Conservation (phyloP, 192 early-diverging fungal genomes). For the Geranomyces michiganensis region DNA sequence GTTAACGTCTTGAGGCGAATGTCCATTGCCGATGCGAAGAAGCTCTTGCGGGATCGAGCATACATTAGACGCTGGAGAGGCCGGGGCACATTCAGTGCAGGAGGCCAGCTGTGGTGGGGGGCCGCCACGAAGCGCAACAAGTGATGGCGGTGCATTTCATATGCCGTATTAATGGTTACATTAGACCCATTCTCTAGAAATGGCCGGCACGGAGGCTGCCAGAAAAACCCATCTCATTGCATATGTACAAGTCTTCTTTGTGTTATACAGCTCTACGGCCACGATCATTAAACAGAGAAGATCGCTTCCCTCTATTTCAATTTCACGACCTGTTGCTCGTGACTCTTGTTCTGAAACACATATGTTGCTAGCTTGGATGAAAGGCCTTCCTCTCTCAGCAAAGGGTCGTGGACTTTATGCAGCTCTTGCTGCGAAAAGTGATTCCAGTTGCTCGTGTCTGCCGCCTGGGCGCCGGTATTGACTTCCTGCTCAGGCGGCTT, state of each 20-base stretch:
- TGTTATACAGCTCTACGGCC: no score
- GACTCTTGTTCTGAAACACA: conserved; percentile 57
- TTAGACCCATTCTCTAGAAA: no score
- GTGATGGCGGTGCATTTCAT: no score
- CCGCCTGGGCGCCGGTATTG: conserved; percentile 50
- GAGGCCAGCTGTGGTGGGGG: no score
- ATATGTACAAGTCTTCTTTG: no score
- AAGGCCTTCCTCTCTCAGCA: conserved; percentile 45
- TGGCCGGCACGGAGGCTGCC: no score
- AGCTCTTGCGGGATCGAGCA: not conserved
- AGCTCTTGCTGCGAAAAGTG: conserved; percentile 50
- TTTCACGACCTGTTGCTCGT: conserved; percentile 36
- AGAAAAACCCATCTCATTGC: no score
- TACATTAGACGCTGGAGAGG: not conserved
- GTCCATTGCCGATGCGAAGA: conserved; percentile 15
- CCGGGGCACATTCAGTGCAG: not conserved
- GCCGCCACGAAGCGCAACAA: no score
- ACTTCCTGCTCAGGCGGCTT: conserved; percentile 54
- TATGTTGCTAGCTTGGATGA: conserved; percentile 44
- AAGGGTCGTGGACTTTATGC: conserved; percentile 42
- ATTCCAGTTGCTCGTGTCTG: conserved; percentile 61
- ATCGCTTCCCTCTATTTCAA: no score
- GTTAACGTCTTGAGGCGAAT: conserved; percentile 9
- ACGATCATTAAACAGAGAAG: no score
- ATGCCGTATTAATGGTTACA: no score